phyloP scores from a whole-genome alignment of 768 basidiomycete genomes.

The Lactarius sp. region DNA sequence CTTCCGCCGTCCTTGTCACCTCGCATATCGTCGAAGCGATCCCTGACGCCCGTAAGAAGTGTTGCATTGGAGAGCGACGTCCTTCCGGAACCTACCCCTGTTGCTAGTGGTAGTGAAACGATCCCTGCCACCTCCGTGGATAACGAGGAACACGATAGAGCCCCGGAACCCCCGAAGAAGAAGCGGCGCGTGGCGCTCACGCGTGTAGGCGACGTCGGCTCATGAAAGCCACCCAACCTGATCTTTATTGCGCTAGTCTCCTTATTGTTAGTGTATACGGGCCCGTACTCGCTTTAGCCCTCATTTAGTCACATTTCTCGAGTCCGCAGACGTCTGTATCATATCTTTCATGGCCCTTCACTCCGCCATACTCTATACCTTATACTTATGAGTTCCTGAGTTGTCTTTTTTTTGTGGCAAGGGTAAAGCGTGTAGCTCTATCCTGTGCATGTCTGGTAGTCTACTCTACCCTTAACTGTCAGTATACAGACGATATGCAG shows the following conservation, averaged over 20 bases:
- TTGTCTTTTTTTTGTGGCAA: neutral
- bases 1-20: conserved; percentile 22
- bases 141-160: conserved; percentile 28
- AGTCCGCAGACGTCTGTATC: conserved; percentile 13
- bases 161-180: conserved; percentile 70
- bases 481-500: conserved; percentile 2
- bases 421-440: conserved; percentile 1
- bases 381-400: conserved; percentile 16
- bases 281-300: conserved; percentile 7
- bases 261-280: neutral
- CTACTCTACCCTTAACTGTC: neutral
- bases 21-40: conserved; percentile 26
- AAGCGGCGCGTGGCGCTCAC: conserved; percentile 78
- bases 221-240: conserved; percentile 3
- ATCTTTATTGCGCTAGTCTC: neutral
- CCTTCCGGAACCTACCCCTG: conserved; percentile 26
- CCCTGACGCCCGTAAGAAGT: conserved; percentile 31
- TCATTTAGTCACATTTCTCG: conserved; percentile 10
- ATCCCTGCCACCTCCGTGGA: neutral
- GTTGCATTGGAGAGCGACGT: conserved; percentile 1
- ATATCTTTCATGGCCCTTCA: conserved; percentile 3
- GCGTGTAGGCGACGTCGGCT: conserved; percentile 48
- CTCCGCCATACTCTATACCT: conserved; percentile 16
- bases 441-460: conserved; percentile 14
- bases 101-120: conserved; percentile 16